phyloP scores from a whole-genome alignment of 2,329 filamentous ascomycete species.

The Monilinia fructigena region DNA sequence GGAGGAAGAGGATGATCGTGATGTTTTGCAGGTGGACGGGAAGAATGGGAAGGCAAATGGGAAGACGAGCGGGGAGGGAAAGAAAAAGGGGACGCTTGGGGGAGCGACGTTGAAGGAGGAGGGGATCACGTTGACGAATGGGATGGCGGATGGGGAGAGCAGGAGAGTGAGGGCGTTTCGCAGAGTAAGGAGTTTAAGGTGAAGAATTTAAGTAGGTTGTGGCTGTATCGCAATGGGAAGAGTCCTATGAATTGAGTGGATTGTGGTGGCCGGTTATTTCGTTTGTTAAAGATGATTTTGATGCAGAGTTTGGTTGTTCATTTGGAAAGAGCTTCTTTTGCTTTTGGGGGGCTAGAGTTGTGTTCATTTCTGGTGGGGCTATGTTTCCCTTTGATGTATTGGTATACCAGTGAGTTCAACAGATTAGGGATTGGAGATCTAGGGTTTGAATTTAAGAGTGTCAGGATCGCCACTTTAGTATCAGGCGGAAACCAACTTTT shows the following conservation, averaged over 20 bases:
- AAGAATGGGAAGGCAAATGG: background rate
- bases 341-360: background rate
- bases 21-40: slow-evolving; percentile 28
- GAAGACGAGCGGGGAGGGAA: slow-evolving; percentile 42
- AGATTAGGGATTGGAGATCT: background rate
- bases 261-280: slow-evolving; percentile 9
- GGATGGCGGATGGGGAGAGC: slow-evolving; percentile 23
- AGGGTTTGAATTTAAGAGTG: background rate
- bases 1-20: slow-evolving; percentile 48
- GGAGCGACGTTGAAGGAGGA: slow-evolving; percentile 8
- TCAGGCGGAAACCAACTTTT: background rate
- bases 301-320: background rate
- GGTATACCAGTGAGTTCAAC: background rate
- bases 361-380: background rate
- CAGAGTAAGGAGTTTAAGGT: slow-evolving; percentile 47
- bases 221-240: slow-evolving; percentile 61
- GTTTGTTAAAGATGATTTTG: background rate
- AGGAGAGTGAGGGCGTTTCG: slow-evolving; percentile 8
- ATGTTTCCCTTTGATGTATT: background rate
- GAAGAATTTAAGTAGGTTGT: slow-evolving; percentile 60
- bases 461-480: background rate
- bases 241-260: slow-evolving; percentile 44
- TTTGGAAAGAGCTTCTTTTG: background rate
- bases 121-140: slow-evolving; percentile 15
- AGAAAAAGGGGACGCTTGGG: slow-evolving; percentile 25